A percentile compares a stretch with the other conserved stretches of the same genome.
Evolutionary conservation across 768 basidiomycete genomes (phyloP).

Genomic region (Auricularia auricula-judae): DNA sequence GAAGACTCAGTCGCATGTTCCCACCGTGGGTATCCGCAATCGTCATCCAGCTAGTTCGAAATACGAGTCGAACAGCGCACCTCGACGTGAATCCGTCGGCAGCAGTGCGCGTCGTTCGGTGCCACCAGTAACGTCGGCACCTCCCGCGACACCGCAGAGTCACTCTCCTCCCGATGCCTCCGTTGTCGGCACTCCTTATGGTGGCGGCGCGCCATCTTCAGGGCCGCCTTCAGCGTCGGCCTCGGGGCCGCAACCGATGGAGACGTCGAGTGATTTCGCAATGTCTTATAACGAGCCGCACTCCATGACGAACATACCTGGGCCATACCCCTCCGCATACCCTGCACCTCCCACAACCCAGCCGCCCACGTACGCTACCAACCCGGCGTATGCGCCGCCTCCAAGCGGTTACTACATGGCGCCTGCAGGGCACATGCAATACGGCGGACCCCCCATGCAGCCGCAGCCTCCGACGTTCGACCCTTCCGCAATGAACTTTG

Average conservation of each 20-base stretch:
- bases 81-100: not conserved
- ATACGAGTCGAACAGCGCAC: not conserved
- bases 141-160: not conserved
- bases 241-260: not conserved
- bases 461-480: not conserved
- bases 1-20: constrained; percentile 1
- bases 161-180: not conserved
- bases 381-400: not conserved
- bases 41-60: not conserved
- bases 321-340: not conserved
- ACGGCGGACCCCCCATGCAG: not conserved
- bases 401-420: not conserved
- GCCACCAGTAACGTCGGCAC: not conserved
- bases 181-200: not conserved
- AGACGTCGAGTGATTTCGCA: not conserved
- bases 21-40: constrained; percentile 3
- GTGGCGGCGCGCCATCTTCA: not conserved
- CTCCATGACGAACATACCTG: not conserved
- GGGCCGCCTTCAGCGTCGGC: not conserved
- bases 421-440: not conserved
- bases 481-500: not conserved
- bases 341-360: not conserved
- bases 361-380: not conserved
- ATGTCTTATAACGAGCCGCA: not conserved
- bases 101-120: not conserved